Conservation (phyloP, 805 yeast genomes). For the Grigorovia yakushimaensis region DNA sequence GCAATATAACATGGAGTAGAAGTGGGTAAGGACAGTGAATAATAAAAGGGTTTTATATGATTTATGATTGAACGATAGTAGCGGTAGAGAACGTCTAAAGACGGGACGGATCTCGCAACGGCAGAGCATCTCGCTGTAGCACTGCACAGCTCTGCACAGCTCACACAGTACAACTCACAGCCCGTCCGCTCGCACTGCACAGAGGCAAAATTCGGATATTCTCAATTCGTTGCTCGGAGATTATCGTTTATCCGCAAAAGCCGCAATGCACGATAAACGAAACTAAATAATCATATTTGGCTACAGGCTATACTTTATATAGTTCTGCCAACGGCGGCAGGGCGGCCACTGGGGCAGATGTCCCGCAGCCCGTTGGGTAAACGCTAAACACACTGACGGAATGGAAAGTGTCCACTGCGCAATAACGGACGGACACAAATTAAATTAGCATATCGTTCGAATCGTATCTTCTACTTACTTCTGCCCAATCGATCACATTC, state of each 20-base stretch:
- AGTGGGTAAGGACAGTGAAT: background rate
- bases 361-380: too few species aligned
- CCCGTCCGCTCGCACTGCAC: background rate
- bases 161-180: too few species aligned
- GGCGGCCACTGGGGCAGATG: too few species aligned
- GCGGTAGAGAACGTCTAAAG: background rate
- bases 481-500: slow-evolving; percentile 91
- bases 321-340: too few species aligned
- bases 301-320: too few species aligned
- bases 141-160: too few species aligned
- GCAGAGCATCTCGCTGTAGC: too few species aligned
- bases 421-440: too few species aligned
- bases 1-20: too few species aligned
- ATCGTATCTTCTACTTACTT: slow-evolving; percentile 66
- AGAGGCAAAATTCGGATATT: background rate
- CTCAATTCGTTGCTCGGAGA: background rate
- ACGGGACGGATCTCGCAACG: background rate
- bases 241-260: background rate
- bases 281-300: too few species aligned
- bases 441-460: slow-evolving; percentile 3
- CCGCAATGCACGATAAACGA: background rate
- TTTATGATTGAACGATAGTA: background rate
- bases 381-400: too few species aligned
- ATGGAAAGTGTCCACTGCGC: too few species aligned
- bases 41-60: background rate